Base-by-base conservation (phyloP, 2,329 filamentous ascomycete genomes). In the Aspergillus brasiliensis region DNA sequence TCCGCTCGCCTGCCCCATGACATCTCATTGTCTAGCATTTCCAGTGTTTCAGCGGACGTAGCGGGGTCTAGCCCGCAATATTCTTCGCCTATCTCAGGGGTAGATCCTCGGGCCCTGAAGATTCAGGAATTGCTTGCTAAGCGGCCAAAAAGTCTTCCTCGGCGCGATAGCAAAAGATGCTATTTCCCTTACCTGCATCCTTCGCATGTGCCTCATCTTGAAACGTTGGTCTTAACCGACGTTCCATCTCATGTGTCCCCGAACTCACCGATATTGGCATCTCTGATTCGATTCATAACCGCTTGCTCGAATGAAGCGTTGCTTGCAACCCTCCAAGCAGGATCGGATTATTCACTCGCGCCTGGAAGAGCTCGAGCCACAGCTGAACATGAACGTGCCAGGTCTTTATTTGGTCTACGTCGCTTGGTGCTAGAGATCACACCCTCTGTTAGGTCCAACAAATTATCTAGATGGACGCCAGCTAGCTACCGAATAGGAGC, bases 301-400 rank as follows among this genome's bases (percentile, higher is more conserved):
- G 79, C 82, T 46, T 87, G 84, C 65, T 84, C 84, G 13, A 79
- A 83, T 56, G 85, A 88, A 73, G 71, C 80, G 0, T 69, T 78
- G 10, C 78, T 86, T 8, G 84, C 85, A 19, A 78, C 73, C 4
- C 76, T 83, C 11, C 80, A 83, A 65, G 84, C 85, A 2, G 75
- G 73, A 37, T 79, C 82, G n/a, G 83, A 85, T 54, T 88, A 87
- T 65, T 80, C 82, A 0, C 75, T 87, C 2, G 84, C 85, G n/a
- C 84, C 85, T 2, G 85, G 84, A 1, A 78, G 81, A 48, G 78
- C 78, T 61, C 80, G 83, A 7, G 74, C 77, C 7, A 73, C 76
- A 40, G 80, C 83, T 8, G 80, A 83, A 64, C 73, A 76, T 46
- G 78, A 83, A 60, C 78, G 80, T 21, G 79, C 82, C 2, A 74